These are phyloP conservation scores for Verticillium albo-atrum DNA, from an alignment of 2,329 filamentous ascomycete species.

Conservation along the genomic window DNA sequence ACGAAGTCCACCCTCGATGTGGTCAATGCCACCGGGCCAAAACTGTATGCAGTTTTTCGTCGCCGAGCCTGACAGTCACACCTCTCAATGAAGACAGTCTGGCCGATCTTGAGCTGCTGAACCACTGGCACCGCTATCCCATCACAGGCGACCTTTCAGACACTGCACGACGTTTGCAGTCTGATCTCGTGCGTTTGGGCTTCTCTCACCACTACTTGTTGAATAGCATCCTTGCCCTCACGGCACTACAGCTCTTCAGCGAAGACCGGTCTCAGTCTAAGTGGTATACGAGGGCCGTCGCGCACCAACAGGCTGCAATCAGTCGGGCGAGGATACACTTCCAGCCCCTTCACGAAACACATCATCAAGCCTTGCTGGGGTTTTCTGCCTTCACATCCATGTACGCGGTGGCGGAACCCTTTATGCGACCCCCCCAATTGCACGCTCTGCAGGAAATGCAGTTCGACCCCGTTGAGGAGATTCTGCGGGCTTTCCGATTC, in stretches of 20 bases:
- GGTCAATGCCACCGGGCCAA: not conserved
- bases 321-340: not conserved
- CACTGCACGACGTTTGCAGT: not conserved
- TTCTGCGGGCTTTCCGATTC: not conserved
- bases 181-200: not conserved
- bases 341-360: not conserved
- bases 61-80: not conserved
- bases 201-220: not conserved
- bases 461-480: not conserved
- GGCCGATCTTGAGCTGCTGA: conserved; percentile 1
- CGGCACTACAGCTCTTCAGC: not conserved
- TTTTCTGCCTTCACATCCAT: not conserved
- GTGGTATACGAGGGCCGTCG: not conserved
- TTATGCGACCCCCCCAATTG: not conserved
- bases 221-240: not conserved
- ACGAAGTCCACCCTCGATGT: conserved; percentile 1
- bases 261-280: not conserved
- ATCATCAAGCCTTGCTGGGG: not conserved
- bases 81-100: conserved; percentile 3
- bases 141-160: not conserved
- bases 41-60: not conserved
- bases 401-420: not conserved
- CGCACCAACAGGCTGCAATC: not conserved
- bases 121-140: not conserved
- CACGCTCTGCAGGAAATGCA: not conserved